Evolutionary conservation across 2,329 filamentous ascomycete species (phyloP), one percentile per base, ranked within the genome.

Genomic region (Scedosporium boydii): DNA sequence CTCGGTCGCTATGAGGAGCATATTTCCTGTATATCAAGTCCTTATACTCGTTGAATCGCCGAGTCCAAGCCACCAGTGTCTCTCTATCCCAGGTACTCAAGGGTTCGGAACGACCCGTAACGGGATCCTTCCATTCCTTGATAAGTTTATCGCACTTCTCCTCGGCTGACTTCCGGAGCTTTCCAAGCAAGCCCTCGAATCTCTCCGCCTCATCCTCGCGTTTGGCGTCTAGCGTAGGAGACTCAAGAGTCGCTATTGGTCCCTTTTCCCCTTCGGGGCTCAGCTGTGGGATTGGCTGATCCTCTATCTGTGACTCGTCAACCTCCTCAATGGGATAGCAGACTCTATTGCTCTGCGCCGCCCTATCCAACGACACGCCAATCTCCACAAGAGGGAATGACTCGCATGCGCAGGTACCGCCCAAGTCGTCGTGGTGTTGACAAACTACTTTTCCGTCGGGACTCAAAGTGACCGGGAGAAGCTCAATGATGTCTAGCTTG

Each of bases 321-420:
- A 61, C 59, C 26, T 61, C 59, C 34, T 26, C 46, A 41, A 61
- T 61, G 3, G 59, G 59, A 29, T 61, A 61, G 48, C 59, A 61
- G 29, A 61, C 59, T 27, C 59, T 56, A 56, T 56, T 56, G 48
- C 29, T 56, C 34, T 14, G 46, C 27, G 27, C 23, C 42, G 27
- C 23, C 42, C 18, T 18, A 10, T 44, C 18, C 46, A 56, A 27
- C 23, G 48, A 41, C 38, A 42, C n/a, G 46, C 34, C 27, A 18
- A 56, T 42, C 27, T 56, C 29, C 48, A 56, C 59, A 38, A 61
- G 59, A 44, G 48, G 46, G 16, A 61, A 61, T 6, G 46, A 29
- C 42, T 61, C 46, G 48, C 59, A 61, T 21, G 38, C 59, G 27
- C 59, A 61, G 10, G 12, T 4, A 18, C 48, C 59, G n/a, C 21